Conservation (phyloP, 2,329 filamentous ascomycete genomes). For the Penicillium concentricum region DNA sequence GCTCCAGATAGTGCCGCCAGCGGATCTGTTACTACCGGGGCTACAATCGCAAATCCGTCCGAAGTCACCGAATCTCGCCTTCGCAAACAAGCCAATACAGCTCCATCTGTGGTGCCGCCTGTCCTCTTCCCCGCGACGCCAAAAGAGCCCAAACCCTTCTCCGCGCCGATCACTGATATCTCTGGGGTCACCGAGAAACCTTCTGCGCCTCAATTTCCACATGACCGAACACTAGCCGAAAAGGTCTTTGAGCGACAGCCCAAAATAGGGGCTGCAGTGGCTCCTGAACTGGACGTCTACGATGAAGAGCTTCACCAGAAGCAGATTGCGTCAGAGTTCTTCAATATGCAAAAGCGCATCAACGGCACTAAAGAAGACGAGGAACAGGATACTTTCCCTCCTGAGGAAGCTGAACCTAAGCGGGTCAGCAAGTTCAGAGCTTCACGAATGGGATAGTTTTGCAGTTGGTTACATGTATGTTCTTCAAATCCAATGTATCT, state of each 20-base stretch:
- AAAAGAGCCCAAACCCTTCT: conserved; percentile 39
- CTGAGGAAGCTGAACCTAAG: conserved; percentile 58
- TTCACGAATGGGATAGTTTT: conserved; percentile 40
- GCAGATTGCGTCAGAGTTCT: conserved; percentile 79
- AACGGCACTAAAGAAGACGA: conserved; percentile 71
- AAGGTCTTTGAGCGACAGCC: conserved; percentile 55
- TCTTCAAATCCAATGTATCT: not conserved
- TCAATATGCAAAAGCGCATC: conserved; percentile 76
- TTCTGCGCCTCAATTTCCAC: conserved; percentile 36
- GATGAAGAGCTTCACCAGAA: conserved; percentile 71
- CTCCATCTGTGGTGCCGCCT: conserved; percentile 26
- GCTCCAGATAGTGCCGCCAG: conserved; percentile 3
- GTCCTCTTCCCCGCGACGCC: conserved; percentile 41
- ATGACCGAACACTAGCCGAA: conserved; percentile 57
- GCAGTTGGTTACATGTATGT: not conserved
- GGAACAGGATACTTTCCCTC: conserved; percentile 63
- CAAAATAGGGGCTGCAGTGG: conserved; percentile 30
- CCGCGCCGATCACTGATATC: conserved; percentile 34
- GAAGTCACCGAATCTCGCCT: conserved; percentile 20
- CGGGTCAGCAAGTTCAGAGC: conserved; percentile 50
- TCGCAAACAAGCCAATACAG: conserved; percentile 22
- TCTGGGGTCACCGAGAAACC: conserved; percentile 20
- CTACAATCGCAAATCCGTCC: conserved; percentile 16
- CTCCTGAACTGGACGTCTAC: conserved; percentile 61
- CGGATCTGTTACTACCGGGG: conserved; percentile 7